Base-by-base conservation (phyloP, 495 filamentous ascomycete genomes). In the Hypoxylon lienhwacheense region DNA sequence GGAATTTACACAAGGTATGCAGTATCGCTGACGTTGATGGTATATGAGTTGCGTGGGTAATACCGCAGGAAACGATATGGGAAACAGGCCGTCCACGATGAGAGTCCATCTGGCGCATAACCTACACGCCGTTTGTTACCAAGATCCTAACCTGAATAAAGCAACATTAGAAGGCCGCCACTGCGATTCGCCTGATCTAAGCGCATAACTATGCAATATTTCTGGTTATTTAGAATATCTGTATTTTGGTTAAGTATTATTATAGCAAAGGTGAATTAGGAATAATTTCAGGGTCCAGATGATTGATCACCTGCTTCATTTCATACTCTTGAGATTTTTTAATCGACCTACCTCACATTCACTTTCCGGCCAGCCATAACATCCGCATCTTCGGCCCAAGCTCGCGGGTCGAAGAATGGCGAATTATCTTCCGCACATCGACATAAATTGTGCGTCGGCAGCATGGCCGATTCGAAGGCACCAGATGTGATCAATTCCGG, bases 401-500 rank as follows among this genome's bases (percentile, higher is more conserved):
- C 16, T 20, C n/a, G 5, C 7, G 51, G 41, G 44, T 43, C 42
- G 29, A 40, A 20, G 41, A 51, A 25, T 39, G 41, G 42, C 55
- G 40, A 47, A 44, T 43, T 22, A 32, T 1, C 7, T 26, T 43
- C 22, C 24, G 29, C 20, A 31, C 8, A 25, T 34, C 29, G 52
- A 37, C 41, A 11, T 10, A 24, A 22, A 36, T 29, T 35, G 29
- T 34, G 8, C 12, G 35, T 24, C n/a, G 42, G 34, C 32, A 41
- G 37, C 2, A 63, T 58, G 53, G 42, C 35, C 10, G 28, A 5
- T 47, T 42, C 45, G 14, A 51, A 44, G 29, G 22, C 5, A 12
- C 20, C 34, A 17, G 37, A 39, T n/a, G 19, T 37, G 7, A 8
- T 61, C 41, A 47, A 7, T 11, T 53, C 41, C 26, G 59, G 53